Evolutionary conservation across 2,329 filamentous ascomycete species (phyloP).

Genomic region (Polychaeton citri): DNA sequence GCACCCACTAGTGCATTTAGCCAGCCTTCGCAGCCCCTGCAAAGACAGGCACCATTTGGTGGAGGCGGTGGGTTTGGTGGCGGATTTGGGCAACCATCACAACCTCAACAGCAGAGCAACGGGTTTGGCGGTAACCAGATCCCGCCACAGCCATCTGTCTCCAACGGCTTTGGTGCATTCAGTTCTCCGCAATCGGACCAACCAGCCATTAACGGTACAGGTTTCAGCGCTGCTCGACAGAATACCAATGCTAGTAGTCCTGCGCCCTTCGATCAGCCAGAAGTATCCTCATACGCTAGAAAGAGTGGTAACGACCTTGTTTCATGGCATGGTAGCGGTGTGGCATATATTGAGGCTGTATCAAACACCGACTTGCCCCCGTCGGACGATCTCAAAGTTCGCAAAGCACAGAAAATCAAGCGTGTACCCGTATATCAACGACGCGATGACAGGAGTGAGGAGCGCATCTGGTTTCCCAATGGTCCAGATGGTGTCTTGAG

Average conservation of each 20-base stretch:
- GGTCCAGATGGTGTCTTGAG: conserved; percentile 33
- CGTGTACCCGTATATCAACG: not conserved
- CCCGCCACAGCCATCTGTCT: not conserved
- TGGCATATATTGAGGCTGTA: conserved; percentile 40
- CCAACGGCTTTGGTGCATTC: conserved; percentile 2
- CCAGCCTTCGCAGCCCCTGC: conserved; percentile 17
- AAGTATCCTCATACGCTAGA: not conserved
- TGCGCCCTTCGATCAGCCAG: not conserved
- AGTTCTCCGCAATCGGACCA: not conserved
- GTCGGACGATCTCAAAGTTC: conserved; percentile 19
- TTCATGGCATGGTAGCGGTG: conserved; percentile 50
- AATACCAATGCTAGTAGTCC: conserved; percentile 2
- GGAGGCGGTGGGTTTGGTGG: not conserved
- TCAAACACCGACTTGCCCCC: conserved; percentile 31
- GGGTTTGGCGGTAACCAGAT: conserved; percentile 1
- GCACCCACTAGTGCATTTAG: conserved; percentile 23
- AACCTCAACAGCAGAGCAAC: conserved; percentile 1
- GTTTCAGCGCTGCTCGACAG: no score
- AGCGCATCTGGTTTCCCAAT: conserved; percentile 54
- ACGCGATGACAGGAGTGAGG: not conserved
- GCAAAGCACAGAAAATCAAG: not conserved
- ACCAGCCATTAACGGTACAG: no score
- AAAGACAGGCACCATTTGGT: not conserved
- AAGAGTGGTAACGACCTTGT: conserved; percentile 30
- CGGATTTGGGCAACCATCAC: conserved; percentile 7